These are phyloP conservation scores for Kwoniella shivajii DNA, from an alignment of 1,284 basidiomycete species.

Conservation along the genomic window DNA sequence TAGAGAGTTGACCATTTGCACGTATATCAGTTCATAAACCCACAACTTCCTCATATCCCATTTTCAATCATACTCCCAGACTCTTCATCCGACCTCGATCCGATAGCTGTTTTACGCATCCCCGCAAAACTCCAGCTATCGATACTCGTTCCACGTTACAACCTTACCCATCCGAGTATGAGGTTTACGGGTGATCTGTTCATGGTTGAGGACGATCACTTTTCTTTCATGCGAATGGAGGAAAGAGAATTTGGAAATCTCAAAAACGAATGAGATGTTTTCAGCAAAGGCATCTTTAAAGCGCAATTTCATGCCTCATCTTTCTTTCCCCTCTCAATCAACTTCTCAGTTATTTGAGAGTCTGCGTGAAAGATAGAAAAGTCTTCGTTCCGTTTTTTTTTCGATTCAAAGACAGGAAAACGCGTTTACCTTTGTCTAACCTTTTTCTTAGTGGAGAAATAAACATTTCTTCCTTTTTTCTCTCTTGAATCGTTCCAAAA, in stretches of 20 bases:
- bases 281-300: constrained; percentile 5
- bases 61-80: background rate
- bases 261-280: background rate
- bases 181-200: too few species aligned
- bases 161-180: background rate
- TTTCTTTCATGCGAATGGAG: background rate
- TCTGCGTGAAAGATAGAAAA: background rate
- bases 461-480: background rate
- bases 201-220: too few species aligned
- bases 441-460: background rate
- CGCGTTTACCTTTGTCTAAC: constrained; percentile 4
- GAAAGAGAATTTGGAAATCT: background rate
- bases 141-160: background rate
- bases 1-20: background rate
- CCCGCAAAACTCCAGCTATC: background rate
- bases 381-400: background rate
- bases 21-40: background rate
- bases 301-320: constrained; percentile 13
- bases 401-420: background rate
- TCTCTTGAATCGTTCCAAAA: too few species aligned
- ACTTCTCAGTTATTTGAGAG: too few species aligned
- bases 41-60: background rate
- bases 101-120: background rate
- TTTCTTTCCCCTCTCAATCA: background rate
- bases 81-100: background rate